A percentile compares a stretch with the other conserved stretches of the same genome.
Conservation (phyloP, 2,329 filamentous ascomycete species). For the Venturia asperata region DNA sequence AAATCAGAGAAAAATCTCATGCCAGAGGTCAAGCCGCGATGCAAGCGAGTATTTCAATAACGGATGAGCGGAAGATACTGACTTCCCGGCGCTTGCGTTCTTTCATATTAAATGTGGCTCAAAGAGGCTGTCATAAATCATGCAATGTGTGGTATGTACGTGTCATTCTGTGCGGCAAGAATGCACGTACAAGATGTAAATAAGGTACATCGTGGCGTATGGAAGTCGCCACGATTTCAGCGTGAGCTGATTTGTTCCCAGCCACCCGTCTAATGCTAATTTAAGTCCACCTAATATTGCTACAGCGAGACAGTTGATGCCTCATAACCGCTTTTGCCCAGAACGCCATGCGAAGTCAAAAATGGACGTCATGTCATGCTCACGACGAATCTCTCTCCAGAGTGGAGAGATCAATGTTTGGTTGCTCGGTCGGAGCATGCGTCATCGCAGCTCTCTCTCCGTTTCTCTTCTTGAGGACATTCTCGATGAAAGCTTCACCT, state of each 20-base stretch:
- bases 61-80: background rate
- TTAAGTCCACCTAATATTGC: background rate
- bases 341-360: background rate
- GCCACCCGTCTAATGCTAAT: background rate
- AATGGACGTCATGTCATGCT: background rate
- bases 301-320: background rate
- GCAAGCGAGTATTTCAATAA: background rate
- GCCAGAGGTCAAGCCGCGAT: background rate
- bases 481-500: conserved; percentile 97
- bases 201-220: background rate
- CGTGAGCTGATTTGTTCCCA: background rate
- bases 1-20: too few species aligned
- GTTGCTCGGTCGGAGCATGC: background rate
- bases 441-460: background rate
- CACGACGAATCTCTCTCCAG: background rate
- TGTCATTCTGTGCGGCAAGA: background rate
- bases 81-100: background rate
- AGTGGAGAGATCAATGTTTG: background rate
- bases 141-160: background rate
- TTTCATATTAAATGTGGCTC: background rate
- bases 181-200: background rate
- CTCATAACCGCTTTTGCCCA: background rate
- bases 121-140: too few species aligned
- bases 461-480: conserved; percentile 79
- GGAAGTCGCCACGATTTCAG: background rate